Evolutionary conservation across 2,329 filamentous ascomycete species (phyloP).

Genomic region (Teratosphaeria zuluensis): DNA sequence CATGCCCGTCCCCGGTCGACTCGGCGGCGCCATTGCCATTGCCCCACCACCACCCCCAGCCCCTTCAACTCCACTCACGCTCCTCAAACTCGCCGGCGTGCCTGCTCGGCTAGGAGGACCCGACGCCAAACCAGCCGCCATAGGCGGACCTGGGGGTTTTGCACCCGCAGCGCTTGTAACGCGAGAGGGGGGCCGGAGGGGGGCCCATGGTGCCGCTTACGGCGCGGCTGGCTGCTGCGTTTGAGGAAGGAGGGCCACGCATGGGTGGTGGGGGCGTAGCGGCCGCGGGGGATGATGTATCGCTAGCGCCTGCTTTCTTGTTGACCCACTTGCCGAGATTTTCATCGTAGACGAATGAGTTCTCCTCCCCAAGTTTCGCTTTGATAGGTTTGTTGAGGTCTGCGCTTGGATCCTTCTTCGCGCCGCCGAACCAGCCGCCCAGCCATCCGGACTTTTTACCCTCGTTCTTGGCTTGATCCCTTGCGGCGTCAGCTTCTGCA

Average conservation of each 20-base stretch:
- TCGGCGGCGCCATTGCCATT: conserved; percentile 49
- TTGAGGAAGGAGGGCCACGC: conserved; percentile 39
- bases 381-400: conserved; percentile 59
- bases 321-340: conserved; percentile 98
- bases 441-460: conserved; percentile 58
- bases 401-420: conserved; percentile 53
- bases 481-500: conserved; percentile 62
- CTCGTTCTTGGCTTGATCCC: conserved; percentile 42
- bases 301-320: conserved; percentile 67
- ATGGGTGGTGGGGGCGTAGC: conserved; percentile 63
- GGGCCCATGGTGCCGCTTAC: conserved; percentile 5
- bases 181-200: conserved; percentile 18
- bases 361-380: conserved; percentile 90
- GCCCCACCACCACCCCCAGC: conserved; percentile 4
- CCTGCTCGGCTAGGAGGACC: conserved; percentile 22
- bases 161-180: conserved; percentile 11
- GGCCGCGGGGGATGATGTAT: conserved; percentile 42
- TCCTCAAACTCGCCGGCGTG: conserved; percentile 15
- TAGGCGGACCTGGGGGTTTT: not conserved
- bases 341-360: conserved; percentile 85
- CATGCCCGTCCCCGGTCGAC: conserved; percentile 67
- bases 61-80: conserved; percentile 5
- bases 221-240: conserved; percentile 44
- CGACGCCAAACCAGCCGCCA: conserved; percentile 4
- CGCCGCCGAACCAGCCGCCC: conserved; percentile 62